Evolutionary conservation across 768 basidiomycete genomes (phyloP).

Genomic region (Russula ochroleuca): DNA sequence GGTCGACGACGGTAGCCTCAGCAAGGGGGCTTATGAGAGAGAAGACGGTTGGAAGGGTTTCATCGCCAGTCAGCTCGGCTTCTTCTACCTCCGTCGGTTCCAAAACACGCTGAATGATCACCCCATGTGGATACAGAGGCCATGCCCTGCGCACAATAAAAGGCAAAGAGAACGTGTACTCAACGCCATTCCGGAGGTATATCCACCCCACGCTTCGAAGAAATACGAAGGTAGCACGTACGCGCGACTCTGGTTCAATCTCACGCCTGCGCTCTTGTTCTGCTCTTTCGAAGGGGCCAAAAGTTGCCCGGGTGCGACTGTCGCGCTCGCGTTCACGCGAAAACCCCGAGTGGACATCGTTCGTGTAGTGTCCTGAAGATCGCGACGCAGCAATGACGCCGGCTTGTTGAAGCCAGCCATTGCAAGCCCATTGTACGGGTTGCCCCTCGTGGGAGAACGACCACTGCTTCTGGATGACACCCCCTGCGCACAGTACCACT

Average conservation of each 20-base stretch:
- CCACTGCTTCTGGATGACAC: constrained; percentile 70
- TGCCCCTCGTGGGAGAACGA: constrained; percentile 66
- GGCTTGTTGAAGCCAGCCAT: constrained; percentile 65
- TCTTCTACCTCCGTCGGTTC: constrained; percentile 65
- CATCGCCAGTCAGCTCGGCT: constrained; percentile 59
- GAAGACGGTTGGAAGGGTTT: constrained; percentile 74
- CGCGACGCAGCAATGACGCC: constrained; percentile 33
- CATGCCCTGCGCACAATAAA: constrained; percentile 77
- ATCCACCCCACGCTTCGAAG: constrained; percentile 70
- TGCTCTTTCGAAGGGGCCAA: constrained; percentile 40
- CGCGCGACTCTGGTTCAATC: constrained; percentile 39
- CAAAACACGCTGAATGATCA: constrained; percentile 71
- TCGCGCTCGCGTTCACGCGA: constrained; percentile 29
- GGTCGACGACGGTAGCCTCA: constrained; percentile 66
- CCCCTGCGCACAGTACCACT: constrained; percentile 62
- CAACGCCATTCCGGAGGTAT: constrained; percentile 62
- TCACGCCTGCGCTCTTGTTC: constrained; percentile 38
- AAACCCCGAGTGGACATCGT: constrained; percentile 30
- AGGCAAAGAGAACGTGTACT: constrained; percentile 75
- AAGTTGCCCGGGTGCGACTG: constrained; percentile 34
- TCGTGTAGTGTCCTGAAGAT: constrained; percentile 32
- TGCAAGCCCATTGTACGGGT: constrained; percentile 72
- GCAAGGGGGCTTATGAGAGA: constrained; percentile 71
- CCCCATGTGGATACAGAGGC: constrained; percentile 73
- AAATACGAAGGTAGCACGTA: constrained; percentile 71